These are phyloP conservation scores for Aureobasidium mangrovei DNA, from an alignment of 2,329 filamentous ascomycete species.

Conservation along the genomic window DNA sequence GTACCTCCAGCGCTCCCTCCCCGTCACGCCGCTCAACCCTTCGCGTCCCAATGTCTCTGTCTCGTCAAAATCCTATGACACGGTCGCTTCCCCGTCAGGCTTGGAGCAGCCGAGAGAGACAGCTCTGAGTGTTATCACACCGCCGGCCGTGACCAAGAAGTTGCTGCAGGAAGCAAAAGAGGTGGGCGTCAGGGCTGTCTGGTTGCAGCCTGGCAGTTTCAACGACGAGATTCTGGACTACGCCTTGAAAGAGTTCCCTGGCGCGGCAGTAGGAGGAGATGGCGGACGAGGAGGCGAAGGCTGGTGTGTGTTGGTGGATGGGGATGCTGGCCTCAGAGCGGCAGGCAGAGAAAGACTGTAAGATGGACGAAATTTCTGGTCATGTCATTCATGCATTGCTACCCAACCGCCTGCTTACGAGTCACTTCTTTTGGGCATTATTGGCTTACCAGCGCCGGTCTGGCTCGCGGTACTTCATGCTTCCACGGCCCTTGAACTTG, in stretches of 20 bases:
- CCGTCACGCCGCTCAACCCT: slow-evolving; percentile 79
- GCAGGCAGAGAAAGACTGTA: slow-evolving; percentile 41
- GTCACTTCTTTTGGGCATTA: neutral
- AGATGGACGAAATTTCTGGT: neutral
- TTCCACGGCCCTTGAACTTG: slow-evolving; percentile 33
- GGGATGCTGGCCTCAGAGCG: slow-evolving; percentile 53
- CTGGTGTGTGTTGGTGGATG: slow-evolving; percentile 84
- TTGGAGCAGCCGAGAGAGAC: slow-evolving; percentile 61
- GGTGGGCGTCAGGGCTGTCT: slow-evolving; percentile 65
- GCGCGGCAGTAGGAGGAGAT: slow-evolving; percentile 59
- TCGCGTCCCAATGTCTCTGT: slow-evolving; percentile 56
- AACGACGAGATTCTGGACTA: slow-evolving; percentile 65
- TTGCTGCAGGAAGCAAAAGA: slow-evolving; percentile 69
- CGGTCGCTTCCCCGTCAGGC: slow-evolving; percentile 55
- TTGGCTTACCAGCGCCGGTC: slow-evolving; percentile 13
- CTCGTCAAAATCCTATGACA: slow-evolving; percentile 48
- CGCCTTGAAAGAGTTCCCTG: slow-evolving; percentile 56
- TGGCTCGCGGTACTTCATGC: slow-evolving; percentile 31
- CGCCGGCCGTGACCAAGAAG: slow-evolving; percentile 64
- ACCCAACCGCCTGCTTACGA: too few species aligned
- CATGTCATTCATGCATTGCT: neutral
- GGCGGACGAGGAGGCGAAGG: slow-evolving; percentile 62
- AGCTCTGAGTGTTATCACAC: slow-evolving; percentile 78
- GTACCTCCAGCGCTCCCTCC: slow-evolving; percentile 70
- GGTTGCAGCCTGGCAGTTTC: slow-evolving; percentile 86